Evolutionary conservation across 2,329 filamentous ascomycete species (phyloP), one percentile per base, ranked within the genome.

Genomic region (Sarocladiaceae sp.): DNA sequence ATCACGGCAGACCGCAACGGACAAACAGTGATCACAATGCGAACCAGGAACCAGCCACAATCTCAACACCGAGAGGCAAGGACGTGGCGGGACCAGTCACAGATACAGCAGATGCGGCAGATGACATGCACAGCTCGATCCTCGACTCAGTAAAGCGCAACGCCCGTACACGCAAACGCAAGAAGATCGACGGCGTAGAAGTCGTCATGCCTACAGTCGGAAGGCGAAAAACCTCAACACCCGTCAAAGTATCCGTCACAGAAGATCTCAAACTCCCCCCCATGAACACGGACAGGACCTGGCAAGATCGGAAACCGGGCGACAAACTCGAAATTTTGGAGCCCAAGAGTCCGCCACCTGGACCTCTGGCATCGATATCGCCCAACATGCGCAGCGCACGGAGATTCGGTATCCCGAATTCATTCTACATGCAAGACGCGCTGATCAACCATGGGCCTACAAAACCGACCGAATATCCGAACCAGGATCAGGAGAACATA

Each of bases 91-190:
- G 26, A 7, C 3, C 18, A 15, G 47, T 5, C 3, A 25, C 18
- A 26, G 17, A 8, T n/a, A 20, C 33, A 37, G 28, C 20, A 35
- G 18, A 13, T n/a, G 22, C 44, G 23, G 11, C 3, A n/a, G 31
- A 18, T 23, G 47, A 6, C 18, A 36, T 20, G 31, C 47, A 50
- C 8, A 71, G 63, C 53, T 79, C 78, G 3, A 80, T 81, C n/a
- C 63, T 74, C 3, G 68, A 71, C 8, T 73, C 76, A 1, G 77
- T 81, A 53, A 81, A 81, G 59, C 65, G 66, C 10, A 72, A 76
- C 35, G 71, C 70, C 5, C 70, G 75, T 20, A 65, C 70, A 35
- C 68, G 76, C 54, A 78, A 75, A 59, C 70, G 71, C 13, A 78
- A 77, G 59, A 69, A 64, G 57, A 71, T 76, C 50, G 64, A 71